Evolutionary conservation across 2,329 filamentous ascomycete genomes (phyloP).

Genomic region (Hypoxylon sp.): DNA sequence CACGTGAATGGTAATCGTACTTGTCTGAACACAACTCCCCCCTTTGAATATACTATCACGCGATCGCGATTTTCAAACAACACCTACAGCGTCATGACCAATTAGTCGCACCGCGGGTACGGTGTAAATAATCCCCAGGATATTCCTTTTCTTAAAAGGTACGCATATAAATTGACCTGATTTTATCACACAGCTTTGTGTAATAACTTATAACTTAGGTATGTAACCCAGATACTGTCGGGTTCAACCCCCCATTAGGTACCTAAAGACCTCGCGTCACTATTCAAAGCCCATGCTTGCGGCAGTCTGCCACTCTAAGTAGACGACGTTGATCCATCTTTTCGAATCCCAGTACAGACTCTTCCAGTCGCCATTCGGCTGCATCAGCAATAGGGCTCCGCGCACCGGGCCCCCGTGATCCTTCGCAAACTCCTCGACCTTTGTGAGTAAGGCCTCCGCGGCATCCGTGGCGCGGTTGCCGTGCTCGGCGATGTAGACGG

Average conservation of each 20-base stretch:
- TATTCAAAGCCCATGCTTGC: constrained; percentile 30
- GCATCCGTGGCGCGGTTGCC: constrained; percentile 28
- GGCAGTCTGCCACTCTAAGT: constrained; percentile 42
- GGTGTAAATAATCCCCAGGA: not conserved
- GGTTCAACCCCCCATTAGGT: not conserved
- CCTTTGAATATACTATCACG: too few relatives aligned
- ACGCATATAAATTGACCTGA: not conserved
- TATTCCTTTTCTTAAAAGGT: not conserved
- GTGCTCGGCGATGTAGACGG: constrained; percentile 26
- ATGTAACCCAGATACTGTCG: not conserved
- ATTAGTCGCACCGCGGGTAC: not conserved
- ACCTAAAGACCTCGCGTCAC: not conserved
- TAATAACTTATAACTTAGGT: not conserved
- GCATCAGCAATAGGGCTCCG: constrained; percentile 33
- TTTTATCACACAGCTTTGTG: not conserved
- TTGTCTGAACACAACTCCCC: too few relatives aligned
- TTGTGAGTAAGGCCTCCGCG: constrained; percentile 21
- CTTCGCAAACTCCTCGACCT: constrained; percentile 32
- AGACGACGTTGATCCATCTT: constrained; percentile 43
- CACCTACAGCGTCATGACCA: too few relatives aligned
- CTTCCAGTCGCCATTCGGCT: constrained; percentile 34
- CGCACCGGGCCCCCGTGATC: not conserved
- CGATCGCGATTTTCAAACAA: too few relatives aligned
- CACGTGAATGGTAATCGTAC: too few relatives aligned
- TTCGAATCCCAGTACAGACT: constrained; percentile 40